Percentiles rank a stretch among this genome's conserved stretches.
Evolutionary conservation across 768 basidiomycete species (phyloP).

Genomic region (Suillus weaverae): DNA sequence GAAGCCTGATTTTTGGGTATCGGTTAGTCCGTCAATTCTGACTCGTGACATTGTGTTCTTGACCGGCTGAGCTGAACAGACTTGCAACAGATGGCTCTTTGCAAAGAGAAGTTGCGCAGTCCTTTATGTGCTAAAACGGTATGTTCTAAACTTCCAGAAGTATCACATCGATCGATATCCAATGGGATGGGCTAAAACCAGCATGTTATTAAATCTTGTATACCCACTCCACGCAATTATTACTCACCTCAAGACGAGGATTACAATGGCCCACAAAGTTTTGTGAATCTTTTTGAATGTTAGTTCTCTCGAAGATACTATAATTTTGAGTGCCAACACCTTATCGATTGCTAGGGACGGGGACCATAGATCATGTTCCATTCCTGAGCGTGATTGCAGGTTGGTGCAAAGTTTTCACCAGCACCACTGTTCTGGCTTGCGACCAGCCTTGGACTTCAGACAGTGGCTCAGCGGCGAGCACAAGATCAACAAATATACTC

Average conservation of each 20-base stretch:
- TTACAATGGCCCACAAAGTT: constrained; percentile 33
- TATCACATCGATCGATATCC: neutral
- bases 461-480: constrained; percentile 73
- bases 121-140: constrained; percentile 73
- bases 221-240: constrained; percentile 59
- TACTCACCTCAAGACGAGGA: constrained; percentile 43
- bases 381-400: constrained; percentile 56
- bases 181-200: constrained; percentile 46
- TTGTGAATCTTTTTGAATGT: constrained; percentile 54
- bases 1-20: constrained; percentile 76
- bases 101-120: constrained; percentile 66
- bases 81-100: constrained; percentile 86
- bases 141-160: neutral
- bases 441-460: constrained; percentile 69
- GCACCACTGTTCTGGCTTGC: constrained; percentile 8
- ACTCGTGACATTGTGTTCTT: neutral
- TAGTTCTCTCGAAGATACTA: neutral
- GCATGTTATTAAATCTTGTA: constrained; percentile 55
- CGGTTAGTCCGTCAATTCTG: constrained; percentile 42
- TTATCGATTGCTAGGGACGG: constrained; percentile 49
- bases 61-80: constrained; percentile 37
- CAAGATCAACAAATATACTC: constrained; percentile 70
- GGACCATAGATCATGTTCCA: constrained; percentile 57
- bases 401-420: constrained; percentile 23
- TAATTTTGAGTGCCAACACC: neutral